Conservation (phyloP, 2,329 filamentous ascomycete genomes). For the Colletotrichum sp. region DNA sequence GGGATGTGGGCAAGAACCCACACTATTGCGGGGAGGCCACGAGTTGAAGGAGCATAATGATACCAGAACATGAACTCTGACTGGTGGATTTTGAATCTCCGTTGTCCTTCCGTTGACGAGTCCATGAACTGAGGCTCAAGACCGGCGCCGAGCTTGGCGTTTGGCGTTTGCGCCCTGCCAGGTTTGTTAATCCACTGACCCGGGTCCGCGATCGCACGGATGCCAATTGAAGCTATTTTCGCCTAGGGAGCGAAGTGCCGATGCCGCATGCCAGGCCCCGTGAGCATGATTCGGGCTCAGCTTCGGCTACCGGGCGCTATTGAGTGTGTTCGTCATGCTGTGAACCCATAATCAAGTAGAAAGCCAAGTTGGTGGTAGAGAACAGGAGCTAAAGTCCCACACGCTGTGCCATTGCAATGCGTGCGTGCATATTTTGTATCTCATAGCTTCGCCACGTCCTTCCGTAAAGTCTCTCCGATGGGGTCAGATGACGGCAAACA, state of each 20-base stretch:
- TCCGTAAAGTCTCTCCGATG: too few species aligned
- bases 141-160: background rate
- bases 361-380: background rate
- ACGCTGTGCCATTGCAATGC: background rate
- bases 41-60: background rate
- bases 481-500: too few species aligned
- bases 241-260: background rate
- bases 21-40: background rate
- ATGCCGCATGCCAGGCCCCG: background rate
- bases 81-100: conserved; percentile 5
- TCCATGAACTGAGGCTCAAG: background rate
- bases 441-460: too few species aligned
- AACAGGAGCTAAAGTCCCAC: background rate
- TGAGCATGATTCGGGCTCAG: background rate
- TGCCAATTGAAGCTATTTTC: background rate
- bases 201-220: background rate
- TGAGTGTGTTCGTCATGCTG: background rate
- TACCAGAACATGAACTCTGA: background rate
- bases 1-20: background rate
- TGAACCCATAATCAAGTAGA: background rate
- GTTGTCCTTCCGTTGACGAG: background rate
- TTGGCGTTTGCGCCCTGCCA: background rate
- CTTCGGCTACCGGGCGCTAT: background rate
- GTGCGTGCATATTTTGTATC: background rate
- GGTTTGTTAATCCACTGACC: background rate